Evolutionary conservation across 2,329 filamentous ascomycete species (phyloP).

Genomic region (Stagonosporopsis chrysanthemi): DNA sequence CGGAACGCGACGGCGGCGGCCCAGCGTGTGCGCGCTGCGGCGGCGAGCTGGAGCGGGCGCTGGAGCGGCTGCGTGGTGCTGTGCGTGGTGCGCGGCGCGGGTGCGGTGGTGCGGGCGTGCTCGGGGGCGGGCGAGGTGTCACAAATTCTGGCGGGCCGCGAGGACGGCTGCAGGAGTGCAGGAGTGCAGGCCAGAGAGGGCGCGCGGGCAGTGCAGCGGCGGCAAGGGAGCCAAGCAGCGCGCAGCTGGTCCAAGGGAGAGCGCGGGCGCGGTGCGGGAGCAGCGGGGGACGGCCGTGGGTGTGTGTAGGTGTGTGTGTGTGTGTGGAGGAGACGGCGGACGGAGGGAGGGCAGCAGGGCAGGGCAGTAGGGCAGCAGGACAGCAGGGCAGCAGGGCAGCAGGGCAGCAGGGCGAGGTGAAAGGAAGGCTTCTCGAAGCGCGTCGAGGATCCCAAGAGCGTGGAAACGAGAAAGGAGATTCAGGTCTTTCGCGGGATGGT

Average conservation of each 20-base stretch:
- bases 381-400: background rate
- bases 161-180: slow-evolving; percentile 46
- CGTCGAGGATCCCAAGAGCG: slow-evolving; percentile 42
- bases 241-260: slow-evolving; percentile 15
- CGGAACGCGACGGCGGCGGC: slow-evolving; percentile 16
- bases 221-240: slow-evolving; percentile 13
- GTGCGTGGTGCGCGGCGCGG: slow-evolving; percentile 17
- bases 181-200: slow-evolving; percentile 35
- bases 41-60: too few species aligned
- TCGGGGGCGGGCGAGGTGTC: slow-evolving; percentile 41
- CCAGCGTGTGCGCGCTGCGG: slow-evolving; percentile 15
- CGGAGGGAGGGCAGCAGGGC: background rate
- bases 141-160: slow-evolving; percentile 43
- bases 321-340: background rate
- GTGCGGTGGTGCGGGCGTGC: slow-evolving; percentile 23
- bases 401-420: slow-evolving; percentile 7
- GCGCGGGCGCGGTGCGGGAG: background rate
- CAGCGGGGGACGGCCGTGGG: too few species aligned
- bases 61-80: too few species aligned
- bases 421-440: slow-evolving; percentile 41
- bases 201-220: slow-evolving; percentile 13
- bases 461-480: slow-evolving; percentile 47
- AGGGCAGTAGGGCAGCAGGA: too few species aligned
- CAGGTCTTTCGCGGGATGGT: slow-evolving; percentile 41
- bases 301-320: too few species aligned